Conservation (phyloP, 208 protist genomes). For the Trypanosoma theileri region DNA sequence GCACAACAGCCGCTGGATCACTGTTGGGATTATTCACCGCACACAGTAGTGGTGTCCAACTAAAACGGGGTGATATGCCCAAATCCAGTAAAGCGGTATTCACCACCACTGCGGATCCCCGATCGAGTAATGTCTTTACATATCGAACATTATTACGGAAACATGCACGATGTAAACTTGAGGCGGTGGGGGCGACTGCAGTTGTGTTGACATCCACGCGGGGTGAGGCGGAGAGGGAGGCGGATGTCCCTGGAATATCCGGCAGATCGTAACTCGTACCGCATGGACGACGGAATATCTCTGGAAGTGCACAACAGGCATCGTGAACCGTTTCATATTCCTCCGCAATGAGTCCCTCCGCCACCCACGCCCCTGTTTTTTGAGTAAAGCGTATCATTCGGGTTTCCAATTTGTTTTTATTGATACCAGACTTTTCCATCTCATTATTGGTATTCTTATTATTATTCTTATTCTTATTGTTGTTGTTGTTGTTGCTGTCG, state of each 20-base stretch:
- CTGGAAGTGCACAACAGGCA: constrained; percentile 63
- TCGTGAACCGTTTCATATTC: constrained; percentile 74
- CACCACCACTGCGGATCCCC: constrained; percentile 72
- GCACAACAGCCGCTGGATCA: constrained; percentile 74
- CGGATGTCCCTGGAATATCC: background rate
- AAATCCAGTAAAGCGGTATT: constrained; percentile 72
- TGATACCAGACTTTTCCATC: background rate
- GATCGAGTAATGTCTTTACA: constrained; percentile 72
- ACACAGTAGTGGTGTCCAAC: constrained; percentile 86
- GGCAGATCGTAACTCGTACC: constrained; percentile 26
- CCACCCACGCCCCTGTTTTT: constrained; percentile 73
- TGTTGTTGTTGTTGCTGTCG: background rate
- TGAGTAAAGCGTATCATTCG: constrained; percentile 62
- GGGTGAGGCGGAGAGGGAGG: no score
- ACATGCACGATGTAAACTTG: constrained; percentile 80
- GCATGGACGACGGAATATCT: constrained; percentile 61
- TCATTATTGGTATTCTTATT: background rate
- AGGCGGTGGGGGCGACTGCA: constrained; percentile 22
- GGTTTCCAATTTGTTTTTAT: constrained; percentile 24
- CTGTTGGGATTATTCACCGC: constrained; percentile 88
- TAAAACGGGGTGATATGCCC: constrained; percentile 45
- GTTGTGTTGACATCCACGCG: background rate
- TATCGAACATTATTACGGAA: constrained; percentile 86
- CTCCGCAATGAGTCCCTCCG: constrained; percentile 58
- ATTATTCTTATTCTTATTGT: background rate